These are phyloP conservation scores for Ashbya aceris DNA, from an alignment of 1,139 yeast species.

Conservation along the genomic window DNA sequence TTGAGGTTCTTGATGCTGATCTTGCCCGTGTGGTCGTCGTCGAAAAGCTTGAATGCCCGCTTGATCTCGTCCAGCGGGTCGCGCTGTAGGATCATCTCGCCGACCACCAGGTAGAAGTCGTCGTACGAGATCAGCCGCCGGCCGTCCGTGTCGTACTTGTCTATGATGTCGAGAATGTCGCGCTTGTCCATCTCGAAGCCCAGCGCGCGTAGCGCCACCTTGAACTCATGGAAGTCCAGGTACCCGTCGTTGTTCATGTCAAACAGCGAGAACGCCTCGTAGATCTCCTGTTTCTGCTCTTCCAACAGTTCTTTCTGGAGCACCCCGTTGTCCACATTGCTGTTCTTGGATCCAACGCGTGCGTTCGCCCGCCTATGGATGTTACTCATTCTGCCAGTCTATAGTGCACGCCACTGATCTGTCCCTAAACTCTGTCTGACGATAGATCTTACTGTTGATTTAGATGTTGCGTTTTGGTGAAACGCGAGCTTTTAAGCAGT, in stretches of 20 bases:
- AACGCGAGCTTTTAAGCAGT: no score
- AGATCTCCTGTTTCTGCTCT: slow-evolving; percentile 85
- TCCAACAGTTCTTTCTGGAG: slow-evolving; percentile 54
- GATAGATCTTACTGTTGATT: no score
- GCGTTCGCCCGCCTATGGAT: slow-evolving; percentile 10
- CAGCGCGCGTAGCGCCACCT: slow-evolving; percentile 85
- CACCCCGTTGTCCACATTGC: slow-evolving; percentile 9
- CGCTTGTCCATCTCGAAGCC: slow-evolving; percentile 82
- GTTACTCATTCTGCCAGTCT: slow-evolving; percentile 7
- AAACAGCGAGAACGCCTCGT: slow-evolving; percentile 87
- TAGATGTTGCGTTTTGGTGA: no score
- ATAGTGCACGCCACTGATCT: neutral
- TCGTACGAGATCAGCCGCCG: slow-evolving; percentile 67
- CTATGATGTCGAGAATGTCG: slow-evolving; percentile 72
- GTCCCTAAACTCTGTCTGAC: no score
- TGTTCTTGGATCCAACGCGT: slow-evolving; percentile 6
- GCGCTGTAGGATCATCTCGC: slow-evolving; percentile 66
- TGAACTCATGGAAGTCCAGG: slow-evolving; percentile 85
- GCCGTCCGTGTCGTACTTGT: slow-evolving; percentile 74
- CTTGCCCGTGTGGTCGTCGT: slow-evolving; percentile 80
- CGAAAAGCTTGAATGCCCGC: slow-evolving; percentile 85
- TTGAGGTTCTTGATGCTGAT: slow-evolving; percentile 74
- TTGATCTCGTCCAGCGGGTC: slow-evolving; percentile 91
- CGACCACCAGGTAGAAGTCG: slow-evolving; percentile 59
- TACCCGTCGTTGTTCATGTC: slow-evolving; percentile 89